Conservation (phyloP, 768 basidiomycete genomes). For the Chalciporus piperatus region DNA sequence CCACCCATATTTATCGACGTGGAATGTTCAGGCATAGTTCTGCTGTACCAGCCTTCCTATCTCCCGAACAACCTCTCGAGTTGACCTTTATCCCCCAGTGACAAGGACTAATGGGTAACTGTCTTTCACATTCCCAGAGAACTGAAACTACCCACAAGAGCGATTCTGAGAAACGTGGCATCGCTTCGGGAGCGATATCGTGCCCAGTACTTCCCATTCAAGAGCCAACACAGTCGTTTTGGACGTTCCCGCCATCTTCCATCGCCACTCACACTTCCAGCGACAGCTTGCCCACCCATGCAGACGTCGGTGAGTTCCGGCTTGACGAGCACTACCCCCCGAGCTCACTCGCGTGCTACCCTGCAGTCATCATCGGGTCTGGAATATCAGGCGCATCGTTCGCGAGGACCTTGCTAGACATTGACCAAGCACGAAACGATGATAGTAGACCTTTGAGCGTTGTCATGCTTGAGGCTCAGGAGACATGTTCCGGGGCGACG, state of each 20-base stretch:
- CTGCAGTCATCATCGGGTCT: slow-evolving; percentile 48
- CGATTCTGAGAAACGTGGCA: slow-evolving; percentile 2
- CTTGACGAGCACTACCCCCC: too few species aligned
- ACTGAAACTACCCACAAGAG: not conserved
- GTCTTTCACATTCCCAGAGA: slow-evolving; percentile 12
- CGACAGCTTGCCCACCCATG: slow-evolving; percentile 41
- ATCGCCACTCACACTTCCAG: slow-evolving; percentile 34
- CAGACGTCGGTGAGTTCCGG: slow-evolving; percentile 48
- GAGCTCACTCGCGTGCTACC: not conserved
- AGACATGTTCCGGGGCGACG: slow-evolving; percentile 53
- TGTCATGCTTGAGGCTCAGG: slow-evolving; percentile 62
- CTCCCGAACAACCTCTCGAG: not conserved
- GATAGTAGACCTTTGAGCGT: slow-evolving; percentile 30
- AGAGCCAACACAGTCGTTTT: slow-evolving; percentile 58
- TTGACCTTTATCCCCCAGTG: slow-evolving; percentile 1
- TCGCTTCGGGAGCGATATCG: not conserved
- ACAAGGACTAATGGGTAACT: slow-evolving; percentile 26
- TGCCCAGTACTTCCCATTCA: slow-evolving; percentile 48
- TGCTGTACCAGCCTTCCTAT: not conserved
- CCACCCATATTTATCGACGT: slow-evolving; percentile 14
- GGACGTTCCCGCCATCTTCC: slow-evolving; percentile 54
- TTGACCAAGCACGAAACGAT: slow-evolving; percentile 23
- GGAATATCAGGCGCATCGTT: slow-evolving; percentile 50
- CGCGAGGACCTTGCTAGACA: slow-evolving; percentile 37
- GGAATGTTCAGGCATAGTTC: not conserved